These are phyloP conservation scores for Boletus rufocinnamomeus DNA, from an alignment of 768 basidiomycete genomes.

Conservation along the genomic window DNA sequence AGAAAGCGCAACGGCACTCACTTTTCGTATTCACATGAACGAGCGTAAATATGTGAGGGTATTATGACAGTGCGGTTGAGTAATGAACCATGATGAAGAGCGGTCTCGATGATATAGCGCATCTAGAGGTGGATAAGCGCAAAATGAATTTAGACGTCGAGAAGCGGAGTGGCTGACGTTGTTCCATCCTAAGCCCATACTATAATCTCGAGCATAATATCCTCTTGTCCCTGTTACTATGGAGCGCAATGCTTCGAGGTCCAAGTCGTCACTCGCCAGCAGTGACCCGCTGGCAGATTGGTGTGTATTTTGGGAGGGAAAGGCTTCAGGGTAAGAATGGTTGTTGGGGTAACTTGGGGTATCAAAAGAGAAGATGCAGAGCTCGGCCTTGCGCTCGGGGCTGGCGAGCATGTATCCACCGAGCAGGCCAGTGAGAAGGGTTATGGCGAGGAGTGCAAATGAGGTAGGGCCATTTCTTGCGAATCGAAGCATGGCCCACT, in stretches of 20 bases:
- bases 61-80: constrained; percentile 46
- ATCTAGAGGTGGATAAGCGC: constrained; percentile 32
- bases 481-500: constrained; percentile 19
- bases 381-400: constrained; percentile 17
- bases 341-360: not conserved
- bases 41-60: constrained; percentile 48
- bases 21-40: constrained; percentile 41
- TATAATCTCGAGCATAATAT: constrained; percentile 47
- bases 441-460: constrained; percentile 19
- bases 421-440: constrained; percentile 28
- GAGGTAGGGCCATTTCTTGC: constrained; percentile 18
- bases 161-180: constrained; percentile 37
- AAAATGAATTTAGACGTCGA: not conserved
- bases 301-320: not conserved
- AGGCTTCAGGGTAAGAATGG: not conserved
- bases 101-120: constrained; percentile 51
- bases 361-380: constrained; percentile 25
- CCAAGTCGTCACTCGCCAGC: constrained; percentile 26
- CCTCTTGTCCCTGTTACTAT: constrained; percentile 42
- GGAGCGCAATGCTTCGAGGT: constrained; percentile 34
- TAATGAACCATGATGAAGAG: constrained; percentile 44
- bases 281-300: constrained; percentile 9
- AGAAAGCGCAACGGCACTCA: constrained; percentile 9
- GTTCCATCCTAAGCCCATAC: constrained; percentile 49
- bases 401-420: constrained; percentile 28